Base-by-base conservation (phyloP, 1,139 yeast genomes). In the Pichia sp. region DNA sequence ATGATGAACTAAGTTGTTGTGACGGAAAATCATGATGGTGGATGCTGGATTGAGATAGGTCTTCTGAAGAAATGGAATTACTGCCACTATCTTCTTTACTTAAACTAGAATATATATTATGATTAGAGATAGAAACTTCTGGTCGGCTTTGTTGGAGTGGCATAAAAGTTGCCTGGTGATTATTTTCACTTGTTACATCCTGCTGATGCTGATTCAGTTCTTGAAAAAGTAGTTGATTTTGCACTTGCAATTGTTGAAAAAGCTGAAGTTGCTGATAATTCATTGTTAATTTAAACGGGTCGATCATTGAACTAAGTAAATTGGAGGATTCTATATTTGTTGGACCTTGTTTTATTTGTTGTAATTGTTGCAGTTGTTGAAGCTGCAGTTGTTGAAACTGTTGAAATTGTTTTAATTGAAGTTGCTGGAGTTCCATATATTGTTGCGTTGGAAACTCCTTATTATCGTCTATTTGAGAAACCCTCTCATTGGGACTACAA, bases 321-420 rank as follows among this genome's bases (percentile, higher is more conserved):
- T 16, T 22, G 9, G 37, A 30, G 23, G 25, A 22, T 2, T 36
- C 39, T 6, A 23, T 2, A 22, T 15, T 36, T 23, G 36, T 29
- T n/a, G 42, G 45, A 23, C 25, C 3, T 36, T 32, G 36, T 18
- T n/a, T n/a, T n/a, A n/a, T n/a, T n/a, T n/a, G n/a, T n/a, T n/a
- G n/a, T n/a, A 9, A 25, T 25, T 25, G 26, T 25, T 25, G 26
- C n/a, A n/a, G n/a, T n/a, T n/a, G n/a, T n/a, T n/a, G n/a, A n/a
- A n/a, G n/a, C n/a, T 30, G 34, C 15, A 18, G 36, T 32, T 44
- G 52, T 25, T 50, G 53, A 16, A 47, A 18, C 13, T 41, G 43
- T 32, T 41, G 43, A 24, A 40, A 11, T 22, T 44, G 40, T 35
- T 30, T 44, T 25, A 49, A 27, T 44, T 52, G 51, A 15, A 49